A percentile compares a stretch with the other conserved stretches of the same genome.
Evolutionary conservation across 2,329 filamentous ascomycete species (phyloP).

Genomic region (Exophiala sp.): DNA sequence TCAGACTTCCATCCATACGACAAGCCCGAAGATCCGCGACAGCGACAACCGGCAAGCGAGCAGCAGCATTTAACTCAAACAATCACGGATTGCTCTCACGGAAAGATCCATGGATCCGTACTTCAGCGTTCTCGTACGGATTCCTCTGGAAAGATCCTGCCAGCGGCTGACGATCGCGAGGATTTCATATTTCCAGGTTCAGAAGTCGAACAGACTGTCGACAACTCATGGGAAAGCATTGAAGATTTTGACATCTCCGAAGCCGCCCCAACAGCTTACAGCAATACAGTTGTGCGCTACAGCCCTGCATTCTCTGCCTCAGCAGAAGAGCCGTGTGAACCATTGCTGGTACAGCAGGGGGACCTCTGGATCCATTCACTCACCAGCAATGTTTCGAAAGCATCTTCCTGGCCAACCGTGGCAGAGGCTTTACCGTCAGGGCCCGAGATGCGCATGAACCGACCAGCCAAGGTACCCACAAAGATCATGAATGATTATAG

Average conservation of each 20-base stretch:
- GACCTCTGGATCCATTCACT: background rate
- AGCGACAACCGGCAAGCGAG: background rate
- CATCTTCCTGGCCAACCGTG: background rate
- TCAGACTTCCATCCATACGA: background rate
- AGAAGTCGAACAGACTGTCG: background rate
- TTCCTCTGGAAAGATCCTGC: background rate
- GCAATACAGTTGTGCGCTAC: background rate
- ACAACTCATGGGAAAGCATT: background rate
- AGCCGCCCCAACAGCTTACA: background rate
- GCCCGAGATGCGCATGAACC: background rate
- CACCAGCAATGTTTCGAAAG: background rate
- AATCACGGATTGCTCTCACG: background rate
- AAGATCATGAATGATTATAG: constrained; percentile 39
- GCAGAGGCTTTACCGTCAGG: background rate
- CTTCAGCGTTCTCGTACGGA: background rate
- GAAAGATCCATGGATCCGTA: background rate
- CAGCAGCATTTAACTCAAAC: too few relatives aligned
- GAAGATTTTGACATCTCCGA: background rate
- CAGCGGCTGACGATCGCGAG: background rate
- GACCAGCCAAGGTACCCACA: background rate
- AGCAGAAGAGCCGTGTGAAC: background rate
- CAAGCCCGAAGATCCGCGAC: background rate
- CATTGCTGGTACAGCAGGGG: background rate
- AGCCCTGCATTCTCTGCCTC: background rate
- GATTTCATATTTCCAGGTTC: background rate